Conservation (phyloP, 2,329 filamentous ascomycete genomes). For the Xylaria sp. region DNA sequence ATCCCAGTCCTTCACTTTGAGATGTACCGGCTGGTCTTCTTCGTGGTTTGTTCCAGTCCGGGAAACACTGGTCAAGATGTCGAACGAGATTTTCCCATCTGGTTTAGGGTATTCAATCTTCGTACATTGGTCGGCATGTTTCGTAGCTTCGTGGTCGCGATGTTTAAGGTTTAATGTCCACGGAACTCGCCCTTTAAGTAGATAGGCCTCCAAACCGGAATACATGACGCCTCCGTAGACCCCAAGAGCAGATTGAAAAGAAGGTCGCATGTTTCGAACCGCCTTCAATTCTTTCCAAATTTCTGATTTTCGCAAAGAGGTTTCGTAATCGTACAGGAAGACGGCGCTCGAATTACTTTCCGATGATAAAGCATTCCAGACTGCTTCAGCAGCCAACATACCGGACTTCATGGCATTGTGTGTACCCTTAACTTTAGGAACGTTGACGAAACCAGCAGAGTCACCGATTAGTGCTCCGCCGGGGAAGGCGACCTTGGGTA, state of each 20-base stretch:
- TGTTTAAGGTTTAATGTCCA: slow-evolving; percentile 92
- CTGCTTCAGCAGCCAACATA: slow-evolving; percentile 93
- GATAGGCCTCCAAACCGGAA: slow-evolving; percentile 89
- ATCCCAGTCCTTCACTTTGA: slow-evolving; percentile 96
- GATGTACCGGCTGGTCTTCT: slow-evolving; percentile 95
- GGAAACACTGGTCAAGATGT: slow-evolving; percentile 94
- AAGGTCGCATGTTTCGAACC: slow-evolving; percentile 97
- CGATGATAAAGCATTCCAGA: slow-evolving; percentile 77
- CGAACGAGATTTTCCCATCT: slow-evolving; percentile 93
- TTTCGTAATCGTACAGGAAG: slow-evolving; percentile 95
- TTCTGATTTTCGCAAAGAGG: slow-evolving; percentile 81
- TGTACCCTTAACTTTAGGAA: slow-evolving; percentile 98
- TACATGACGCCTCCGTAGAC: slow-evolving; percentile 91
- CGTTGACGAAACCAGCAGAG: slow-evolving; percentile 95
- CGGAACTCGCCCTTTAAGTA: slow-evolving; percentile 85
- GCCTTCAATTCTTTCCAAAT: slow-evolving; percentile 96
- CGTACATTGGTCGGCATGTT: slow-evolving; percentile 78
- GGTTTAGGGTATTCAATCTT: slow-evolving; percentile 98
- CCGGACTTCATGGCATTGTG: slow-evolving; percentile 98
- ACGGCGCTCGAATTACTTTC: slow-evolving; percentile 72
- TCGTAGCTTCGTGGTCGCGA: slow-evolving; percentile 82
- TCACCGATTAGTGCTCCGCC: slow-evolving; percentile 96
- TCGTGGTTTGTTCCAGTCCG: slow-evolving; percentile 98
- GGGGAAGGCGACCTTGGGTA: slow-evolving; percentile 96
- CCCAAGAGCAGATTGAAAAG: slow-evolving; percentile 88